phyloP scores from a whole-genome alignment of 176 grass and related monocot genomes.

The Triticum timopheevii region DNA sequence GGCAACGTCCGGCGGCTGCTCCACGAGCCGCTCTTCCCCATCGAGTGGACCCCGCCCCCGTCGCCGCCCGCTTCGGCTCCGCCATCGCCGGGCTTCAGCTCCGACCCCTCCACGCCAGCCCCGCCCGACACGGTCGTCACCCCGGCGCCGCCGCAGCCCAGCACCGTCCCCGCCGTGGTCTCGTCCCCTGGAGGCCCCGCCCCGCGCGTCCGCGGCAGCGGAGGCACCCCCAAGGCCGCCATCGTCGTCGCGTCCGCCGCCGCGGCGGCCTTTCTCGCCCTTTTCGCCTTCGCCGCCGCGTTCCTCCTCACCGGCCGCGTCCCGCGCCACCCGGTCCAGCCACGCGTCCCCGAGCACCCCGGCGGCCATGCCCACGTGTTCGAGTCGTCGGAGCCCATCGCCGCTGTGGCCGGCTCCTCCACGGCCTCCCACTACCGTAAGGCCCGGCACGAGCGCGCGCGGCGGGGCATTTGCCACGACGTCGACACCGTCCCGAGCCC shows the following conservation, averaged over 20 bases:
- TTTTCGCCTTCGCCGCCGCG: slow-evolving; percentile 37
- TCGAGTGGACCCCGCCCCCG: slow-evolving; percentile 74
- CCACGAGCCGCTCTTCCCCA: slow-evolving; percentile 84
- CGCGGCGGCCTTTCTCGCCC: slow-evolving; percentile 36
- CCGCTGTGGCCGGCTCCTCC: not conserved
- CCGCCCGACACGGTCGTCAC: slow-evolving; percentile 27
- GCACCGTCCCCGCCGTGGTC: slow-evolving; percentile 45
- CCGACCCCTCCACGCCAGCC: slow-evolving; percentile 43
- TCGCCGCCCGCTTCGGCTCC: slow-evolving; percentile 38
- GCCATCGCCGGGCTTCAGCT: slow-evolving; percentile 34
- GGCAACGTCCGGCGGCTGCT: slow-evolving; percentile 42
- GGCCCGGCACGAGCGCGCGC: slow-evolving; percentile 41
- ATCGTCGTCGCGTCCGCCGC: slow-evolving; percentile 47
- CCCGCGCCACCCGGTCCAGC: slow-evolving; percentile 24
- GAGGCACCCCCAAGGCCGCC: slow-evolving; percentile 44
- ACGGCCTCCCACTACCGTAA: slow-evolving; percentile 62
- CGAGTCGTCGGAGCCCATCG: not conserved
- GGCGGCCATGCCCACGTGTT: not conserved
- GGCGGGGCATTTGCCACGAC: slow-evolving; percentile 59
- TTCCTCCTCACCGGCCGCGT: slow-evolving; percentile 43
- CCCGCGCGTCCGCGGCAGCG: not conserved
- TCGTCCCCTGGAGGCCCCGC: slow-evolving; percentile 37
- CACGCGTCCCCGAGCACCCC: slow-evolving; percentile 22
- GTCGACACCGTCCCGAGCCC: slow-evolving; percentile 75
- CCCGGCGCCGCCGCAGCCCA: slow-evolving; percentile 26